Base-by-base conservation (phyloP, 1,139 yeast species). In the Hemisphaericaspora xylanilytica region DNA sequence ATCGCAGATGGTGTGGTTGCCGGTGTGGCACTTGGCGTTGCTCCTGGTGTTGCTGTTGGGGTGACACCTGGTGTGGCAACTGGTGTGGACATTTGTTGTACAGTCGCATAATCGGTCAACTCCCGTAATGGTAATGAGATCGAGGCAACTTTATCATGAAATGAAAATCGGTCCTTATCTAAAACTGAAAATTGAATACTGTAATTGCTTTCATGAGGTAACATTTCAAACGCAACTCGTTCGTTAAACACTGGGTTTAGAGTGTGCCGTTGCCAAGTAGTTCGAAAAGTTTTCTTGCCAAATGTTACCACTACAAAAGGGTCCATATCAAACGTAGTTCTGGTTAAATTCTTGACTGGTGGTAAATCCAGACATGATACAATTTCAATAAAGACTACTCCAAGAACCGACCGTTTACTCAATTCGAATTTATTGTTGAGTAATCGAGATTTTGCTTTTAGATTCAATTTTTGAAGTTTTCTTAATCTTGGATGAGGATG, bases 231-330 rank as follows among this genome's bases (percentile, higher is more conserved):
- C 2, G 92, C 82, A 30, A 90, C 64, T 49, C 85, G 66, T 59
- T 90, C 96, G 55, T 87, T 82, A 58, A 81, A 92, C 1, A 81
- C 73, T 0, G 98, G 98, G 42, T 83, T 84, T 38, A 88, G 61
- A 1, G 87, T 84, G 55, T 90, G 97, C 21, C 88, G 77, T 50
- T 82, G 78, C 81, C 89, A 85, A 17, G 92, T 83, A 0, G 97
- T 89, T 49, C 95, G 76, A 58, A 80, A 90, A 0, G 94, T 88
- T 47, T 85, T 84, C 53, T 86, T 84, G 10, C 97, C 97, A 59
- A 90, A 88, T 0, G 96, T 82, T 0, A 87, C 82, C 13, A 90
- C 92, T 5, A 90, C 95, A 63, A 90, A 92, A 0, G 98, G 97
- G 55, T 92, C 98, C 95, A 92, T 87, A 58, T 89, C 96, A 53